A percentile compares a stretch with the other conserved stretches of the same genome.
These are phyloP conservation scores for Paraconiothyrium brasiliense DNA, from an alignment of 2,329 filamentous ascomycete genomes.

Conservation along the genomic window DNA sequence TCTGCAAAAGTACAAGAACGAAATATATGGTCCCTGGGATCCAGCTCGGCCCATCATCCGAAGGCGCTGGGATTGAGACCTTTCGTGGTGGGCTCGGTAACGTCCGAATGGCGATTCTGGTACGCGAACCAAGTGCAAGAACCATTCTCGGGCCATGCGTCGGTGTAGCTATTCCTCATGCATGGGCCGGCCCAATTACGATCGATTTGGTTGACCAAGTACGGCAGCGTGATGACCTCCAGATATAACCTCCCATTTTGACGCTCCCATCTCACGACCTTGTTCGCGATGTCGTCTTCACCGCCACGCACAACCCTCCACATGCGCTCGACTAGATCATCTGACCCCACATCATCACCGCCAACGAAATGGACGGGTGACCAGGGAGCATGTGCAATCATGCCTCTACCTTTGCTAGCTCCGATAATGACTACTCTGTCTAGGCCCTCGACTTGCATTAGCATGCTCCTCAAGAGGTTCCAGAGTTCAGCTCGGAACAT, in stretches of 20 bases:
- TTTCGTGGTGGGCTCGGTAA: constrained; percentile 26
- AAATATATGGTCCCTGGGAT: constrained; percentile 98
- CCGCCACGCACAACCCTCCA: constrained; percentile 34
- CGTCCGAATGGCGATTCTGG: constrained; percentile 33
- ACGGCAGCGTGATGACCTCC: constrained; percentile 38
- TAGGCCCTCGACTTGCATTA: constrained; percentile 38
- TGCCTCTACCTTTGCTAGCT: constrained; percentile 41
- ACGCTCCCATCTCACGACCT: constrained; percentile 44
- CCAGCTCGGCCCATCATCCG: constrained; percentile 89
- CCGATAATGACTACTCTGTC: constrained; percentile 47
- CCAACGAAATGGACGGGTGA: constrained; percentile 50
- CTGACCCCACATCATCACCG: constrained; percentile 44
- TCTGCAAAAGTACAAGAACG: constrained; percentile 98
- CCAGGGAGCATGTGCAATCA: constrained; percentile 45
- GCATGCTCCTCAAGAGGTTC: constrained; percentile 41
- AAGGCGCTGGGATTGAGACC: constrained; percentile 63
- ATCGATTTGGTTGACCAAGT: constrained; percentile 31
- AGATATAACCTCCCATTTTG: constrained; percentile 37
- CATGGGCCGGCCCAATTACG: constrained; percentile 26
- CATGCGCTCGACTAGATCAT: constrained; percentile 47
- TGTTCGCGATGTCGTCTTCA: constrained; percentile 32
- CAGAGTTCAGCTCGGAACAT: constrained; percentile 43
- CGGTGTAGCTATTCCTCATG: constrained; percentile 24
- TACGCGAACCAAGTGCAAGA: constrained; percentile 41
- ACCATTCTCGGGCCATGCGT: constrained; percentile 44